Percentiles rank a stretch among this genome's conserved stretches.
These are phyloP conservation scores for Acacia acuminata DNA, from an alignment of 306 rosid genomes.

Conservation along the genomic window DNA sequence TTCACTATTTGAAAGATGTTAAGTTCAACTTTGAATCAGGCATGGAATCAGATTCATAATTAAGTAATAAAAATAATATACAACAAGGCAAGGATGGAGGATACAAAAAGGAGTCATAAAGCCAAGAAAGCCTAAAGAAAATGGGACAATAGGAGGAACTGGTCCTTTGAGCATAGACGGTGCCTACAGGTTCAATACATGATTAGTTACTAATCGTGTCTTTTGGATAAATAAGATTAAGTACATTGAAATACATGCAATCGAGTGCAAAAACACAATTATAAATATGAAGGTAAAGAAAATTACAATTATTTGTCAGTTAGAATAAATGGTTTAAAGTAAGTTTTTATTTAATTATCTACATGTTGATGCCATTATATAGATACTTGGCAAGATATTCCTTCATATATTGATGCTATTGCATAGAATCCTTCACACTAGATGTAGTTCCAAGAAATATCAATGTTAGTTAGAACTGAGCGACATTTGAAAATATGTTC, in stretches of 20 bases:
- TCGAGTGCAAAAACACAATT: too few species aligned
- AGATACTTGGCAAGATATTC: conserved; percentile 10
- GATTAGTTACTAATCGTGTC: background rate
- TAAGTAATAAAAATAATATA: too few species aligned
- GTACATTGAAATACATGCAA: too few species aligned
- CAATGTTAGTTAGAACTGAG: too few species aligned
- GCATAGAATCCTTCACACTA: too few species aligned
- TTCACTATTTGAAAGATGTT: conserved; percentile 81
- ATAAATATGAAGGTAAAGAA: too few species aligned
- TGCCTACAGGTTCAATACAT: conserved; percentile 65
- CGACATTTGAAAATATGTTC: too few species aligned
- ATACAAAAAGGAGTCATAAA: too few species aligned
- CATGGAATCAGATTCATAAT: too few species aligned
- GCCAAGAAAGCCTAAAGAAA: conserved; percentile 92
- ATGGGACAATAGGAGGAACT: conserved; percentile 93
- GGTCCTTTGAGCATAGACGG: conserved; percentile 99
- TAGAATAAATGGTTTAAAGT: conserved; percentile 23
- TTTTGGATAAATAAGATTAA: conserved; percentile 5
- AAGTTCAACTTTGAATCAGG: conserved; percentile 46
- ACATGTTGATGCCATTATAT: background rate
- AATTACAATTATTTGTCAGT: background rate
- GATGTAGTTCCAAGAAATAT: too few species aligned
- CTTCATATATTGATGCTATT: conserved; percentile 18
- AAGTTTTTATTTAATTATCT: background rate
- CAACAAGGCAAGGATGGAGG: too few species aligned